Evolutionary conservation across 2,329 filamentous ascomycete genomes (phyloP), one percentile per base, ranked within the genome.

Genomic region (Cladobotryum protrusum): DNA sequence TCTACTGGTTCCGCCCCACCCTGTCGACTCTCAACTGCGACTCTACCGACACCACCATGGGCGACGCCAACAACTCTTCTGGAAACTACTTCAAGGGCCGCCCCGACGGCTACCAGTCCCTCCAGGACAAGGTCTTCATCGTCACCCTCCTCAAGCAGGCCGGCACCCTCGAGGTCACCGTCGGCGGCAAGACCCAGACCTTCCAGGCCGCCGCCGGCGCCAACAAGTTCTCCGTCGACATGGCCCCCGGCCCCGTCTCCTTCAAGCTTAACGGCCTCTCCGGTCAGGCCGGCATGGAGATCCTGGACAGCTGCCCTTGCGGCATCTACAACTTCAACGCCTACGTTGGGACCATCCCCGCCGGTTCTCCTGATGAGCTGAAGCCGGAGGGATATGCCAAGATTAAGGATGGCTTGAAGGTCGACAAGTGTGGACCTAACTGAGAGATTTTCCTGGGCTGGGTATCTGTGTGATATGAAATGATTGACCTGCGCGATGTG

Each of bases 311-410:
- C 14, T 79, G 76, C 55, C 61, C 69, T 13, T 77, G 72, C 52
- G 73, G 75, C 3, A 67, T 77, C 43, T 77, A 77, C 64, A 78
- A 78, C 61, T 78, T 74, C 66, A 79, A 78, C 53, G 70, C 73
- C 12, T 78, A 74, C 54, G 75, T 78, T 0, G 77, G 77, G 13
- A 74, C 68, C 1, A 63, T 79, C 3, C 75, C 76, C 3, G 63
- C 63, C 1, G 59, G 64, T 13, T 9, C 24, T 19, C 56, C 60
- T 9, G 70, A 73, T 48, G 57, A 61, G 44, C 66, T 74, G 1
- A 61, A 62, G 43, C 57, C 66, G 2, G 64, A 58, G 36, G 71
- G 67, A 5, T 56, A 63, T 17, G 52, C 58, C 2, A 59, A 54
- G 0, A 55, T 67, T 12, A 58, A 56, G n/a, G 52, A 47, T 15